phyloP scores from a whole-genome alignment of 192 early-diverging fungal genomes.

The Irineochytrium annulatum region DNA sequence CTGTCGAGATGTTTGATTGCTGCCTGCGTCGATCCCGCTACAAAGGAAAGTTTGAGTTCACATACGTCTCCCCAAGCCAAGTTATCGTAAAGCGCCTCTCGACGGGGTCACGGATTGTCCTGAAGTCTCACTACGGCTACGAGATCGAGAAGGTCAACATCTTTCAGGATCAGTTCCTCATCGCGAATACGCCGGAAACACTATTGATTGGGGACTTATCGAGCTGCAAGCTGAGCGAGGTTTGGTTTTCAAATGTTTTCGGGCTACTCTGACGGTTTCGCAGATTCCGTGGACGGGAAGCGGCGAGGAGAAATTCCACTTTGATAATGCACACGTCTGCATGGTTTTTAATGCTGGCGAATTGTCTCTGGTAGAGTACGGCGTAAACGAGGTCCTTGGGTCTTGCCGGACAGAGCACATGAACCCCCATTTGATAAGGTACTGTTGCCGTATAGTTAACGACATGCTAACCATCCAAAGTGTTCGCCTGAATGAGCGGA shows the following conservation, averaged over 20 bases:
- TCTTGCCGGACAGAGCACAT: constrained; percentile 61
- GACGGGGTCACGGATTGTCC: constrained; percentile 61
- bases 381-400: constrained; percentile 60
- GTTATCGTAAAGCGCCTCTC: constrained; percentile 67
- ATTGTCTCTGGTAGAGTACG: constrained; percentile 60
- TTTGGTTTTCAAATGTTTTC: constrained; percentile 6
- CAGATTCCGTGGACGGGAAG: constrained; percentile 57
- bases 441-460: not conserved
- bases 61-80: constrained; percentile 59
- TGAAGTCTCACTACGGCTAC: constrained; percentile 64
- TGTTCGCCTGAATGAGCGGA: constrained; percentile 60
- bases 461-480: constrained; percentile 17
- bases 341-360: constrained; percentile 69
- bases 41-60: constrained; percentile 70
- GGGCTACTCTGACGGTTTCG: constrained; percentile 10
- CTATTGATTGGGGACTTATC: constrained; percentile 61
- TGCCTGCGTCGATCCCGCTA: constrained; percentile 58
- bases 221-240: constrained; percentile 59
- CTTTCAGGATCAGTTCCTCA: constrained; percentile 63
- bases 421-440: constrained; percentile 61
- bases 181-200: constrained; percentile 61
- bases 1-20: constrained; percentile 64
- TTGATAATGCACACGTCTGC: constrained; percentile 58
- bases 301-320: constrained; percentile 57
- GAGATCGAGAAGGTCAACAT: constrained; percentile 67